phyloP scores from a whole-genome alignment of 768 basidiomycete species.

The Arthromyces matolae region DNA sequence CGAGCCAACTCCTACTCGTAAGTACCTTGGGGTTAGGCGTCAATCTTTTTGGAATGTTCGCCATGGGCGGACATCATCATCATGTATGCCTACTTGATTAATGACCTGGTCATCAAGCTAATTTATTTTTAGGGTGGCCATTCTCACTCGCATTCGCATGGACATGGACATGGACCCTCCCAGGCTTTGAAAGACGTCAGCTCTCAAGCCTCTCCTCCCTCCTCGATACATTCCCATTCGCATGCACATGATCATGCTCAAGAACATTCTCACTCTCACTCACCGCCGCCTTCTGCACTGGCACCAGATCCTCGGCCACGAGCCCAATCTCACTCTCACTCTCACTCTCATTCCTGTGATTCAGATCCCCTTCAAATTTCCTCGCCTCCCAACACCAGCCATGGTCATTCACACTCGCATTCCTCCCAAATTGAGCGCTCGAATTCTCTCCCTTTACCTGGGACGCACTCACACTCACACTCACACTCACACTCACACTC shows the following conservation, averaged over 20 bases:
- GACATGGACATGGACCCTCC: constrained; percentile 39
- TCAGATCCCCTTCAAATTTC: constrained; percentile 5
- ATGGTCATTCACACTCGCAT: constrained; percentile 14
- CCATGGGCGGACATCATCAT: constrained; percentile 94
- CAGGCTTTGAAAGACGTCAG: constrained; percentile 24
- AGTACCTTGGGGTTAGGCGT: constrained; percentile 87
- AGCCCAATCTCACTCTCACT: constrained; percentile 24
- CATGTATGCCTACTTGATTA: constrained; percentile 48
- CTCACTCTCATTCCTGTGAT: constrained; percentile 24
- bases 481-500: constrained; percentile 23
- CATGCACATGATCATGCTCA: constrained; percentile 18
- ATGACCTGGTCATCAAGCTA: constrained; percentile 1
- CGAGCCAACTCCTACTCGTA: constrained; percentile 84
- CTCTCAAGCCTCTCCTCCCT: constrained; percentile 18
- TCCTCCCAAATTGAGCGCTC: constrained; percentile 24
- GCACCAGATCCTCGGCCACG: not conserved
- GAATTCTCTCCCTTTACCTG: constrained; percentile 24
- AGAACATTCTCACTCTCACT: constrained; percentile 27
- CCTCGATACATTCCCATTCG: constrained; percentile 23
- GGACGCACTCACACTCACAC: constrained; percentile 11
- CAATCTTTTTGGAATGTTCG: constrained; percentile 98
- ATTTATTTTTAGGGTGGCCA: constrained; percentile 46
- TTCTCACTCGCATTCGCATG: constrained; percentile 48
- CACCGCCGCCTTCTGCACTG: constrained; percentile 9
- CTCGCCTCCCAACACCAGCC: not conserved